Percentiles rank a stretch among this genome's conserved stretches.
These are phyloP conservation scores for Penicillium freii DNA, from an alignment of 2,329 filamentous ascomycete genomes.

Conservation along the genomic window DNA sequence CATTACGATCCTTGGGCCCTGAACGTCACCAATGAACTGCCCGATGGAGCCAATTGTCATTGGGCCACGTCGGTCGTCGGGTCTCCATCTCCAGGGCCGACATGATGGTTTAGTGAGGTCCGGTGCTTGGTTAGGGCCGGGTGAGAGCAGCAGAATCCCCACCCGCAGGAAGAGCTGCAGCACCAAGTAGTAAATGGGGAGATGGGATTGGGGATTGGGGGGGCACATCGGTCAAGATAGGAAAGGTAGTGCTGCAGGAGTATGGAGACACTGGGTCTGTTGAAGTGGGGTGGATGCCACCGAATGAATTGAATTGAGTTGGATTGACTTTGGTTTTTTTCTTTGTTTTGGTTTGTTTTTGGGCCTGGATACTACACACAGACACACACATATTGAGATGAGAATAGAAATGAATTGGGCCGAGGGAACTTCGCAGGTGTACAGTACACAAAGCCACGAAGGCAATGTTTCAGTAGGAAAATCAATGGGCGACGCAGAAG, in stretches of 20 bases:
- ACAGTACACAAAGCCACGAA: conserved; percentile 3
- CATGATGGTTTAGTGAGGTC: conserved; percentile 25
- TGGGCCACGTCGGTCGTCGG: conserved; percentile 43
- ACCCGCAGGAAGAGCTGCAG: conserved; percentile 33
- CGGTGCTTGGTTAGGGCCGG: conserved; percentile 30
- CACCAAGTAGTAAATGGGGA: conserved; percentile 24
- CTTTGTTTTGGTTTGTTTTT: conserved; percentile 13
- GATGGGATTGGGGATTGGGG: conserved; percentile 22
- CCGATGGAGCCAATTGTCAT: conserved; percentile 33
- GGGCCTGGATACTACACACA: background rate
- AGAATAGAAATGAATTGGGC: background rate
- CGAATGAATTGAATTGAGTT: conserved; percentile 14
- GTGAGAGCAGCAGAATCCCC: conserved; percentile 28
- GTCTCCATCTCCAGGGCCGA: conserved; percentile 28
- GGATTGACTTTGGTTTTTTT: conserved; percentile 11
- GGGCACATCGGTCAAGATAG: conserved; percentile 21
- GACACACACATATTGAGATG: background rate
- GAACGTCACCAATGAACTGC: conserved; percentile 36
- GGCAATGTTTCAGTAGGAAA: conserved; percentile 9
- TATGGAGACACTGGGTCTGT: conserved; percentile 27
- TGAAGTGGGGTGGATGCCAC: conserved; percentile 32
- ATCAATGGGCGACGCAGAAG: conserved; percentile 10
- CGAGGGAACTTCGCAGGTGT: background rate
- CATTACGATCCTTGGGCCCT: conserved; percentile 32
- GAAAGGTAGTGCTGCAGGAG: conserved; percentile 23